phyloP scores from a whole-genome alignment of 306 rosid genomes.

The Acmispon strigosus region DNA sequence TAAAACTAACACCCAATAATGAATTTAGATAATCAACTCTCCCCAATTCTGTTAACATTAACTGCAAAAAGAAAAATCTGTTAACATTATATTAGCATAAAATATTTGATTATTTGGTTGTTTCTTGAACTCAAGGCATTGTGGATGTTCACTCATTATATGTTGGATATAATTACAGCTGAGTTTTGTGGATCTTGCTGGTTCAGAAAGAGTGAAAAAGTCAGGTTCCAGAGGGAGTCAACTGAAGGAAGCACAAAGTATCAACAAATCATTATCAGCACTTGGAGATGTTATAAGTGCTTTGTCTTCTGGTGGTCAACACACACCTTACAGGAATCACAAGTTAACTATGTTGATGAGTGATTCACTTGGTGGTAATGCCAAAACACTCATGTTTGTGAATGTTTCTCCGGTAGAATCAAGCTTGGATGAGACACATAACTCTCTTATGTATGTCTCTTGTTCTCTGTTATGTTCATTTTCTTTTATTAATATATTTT shows the following conservation, averaged over 20 bases:
- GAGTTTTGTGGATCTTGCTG: constrained; percentile 99
- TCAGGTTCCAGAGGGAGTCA: constrained; percentile 84
- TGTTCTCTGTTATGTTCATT: background rate
- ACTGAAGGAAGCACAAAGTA: constrained; percentile 97
- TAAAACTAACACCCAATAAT: no score
- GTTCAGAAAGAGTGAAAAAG: constrained; percentile 92
- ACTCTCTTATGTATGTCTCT: constrained; percentile 75
- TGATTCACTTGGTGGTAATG: constrained; percentile 96
- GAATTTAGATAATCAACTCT: no score
- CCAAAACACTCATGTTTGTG: constrained; percentile 95
- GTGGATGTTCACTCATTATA: background rate
- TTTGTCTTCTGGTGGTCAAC: constrained; percentile 73
- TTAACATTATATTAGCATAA: no score
- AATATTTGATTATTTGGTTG: background rate
- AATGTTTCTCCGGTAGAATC: constrained; percentile 87
- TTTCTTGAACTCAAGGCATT: constrained; percentile 1
- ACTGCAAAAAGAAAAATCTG: no score
- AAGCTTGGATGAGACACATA: constrained; percentile 85
- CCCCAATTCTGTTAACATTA: no score
- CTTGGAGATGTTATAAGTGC: constrained; percentile 90
- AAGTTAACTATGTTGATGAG: constrained; percentile 96
- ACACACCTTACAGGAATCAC: constrained; percentile 90
- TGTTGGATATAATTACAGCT: constrained; percentile 41
- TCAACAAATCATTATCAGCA: constrained; percentile 92
- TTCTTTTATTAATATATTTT: background rate